Evolutionary conservation across 352 stramenopile genomes (phyloP).

Genomic region (Elongisporangium undulatum): DNA sequence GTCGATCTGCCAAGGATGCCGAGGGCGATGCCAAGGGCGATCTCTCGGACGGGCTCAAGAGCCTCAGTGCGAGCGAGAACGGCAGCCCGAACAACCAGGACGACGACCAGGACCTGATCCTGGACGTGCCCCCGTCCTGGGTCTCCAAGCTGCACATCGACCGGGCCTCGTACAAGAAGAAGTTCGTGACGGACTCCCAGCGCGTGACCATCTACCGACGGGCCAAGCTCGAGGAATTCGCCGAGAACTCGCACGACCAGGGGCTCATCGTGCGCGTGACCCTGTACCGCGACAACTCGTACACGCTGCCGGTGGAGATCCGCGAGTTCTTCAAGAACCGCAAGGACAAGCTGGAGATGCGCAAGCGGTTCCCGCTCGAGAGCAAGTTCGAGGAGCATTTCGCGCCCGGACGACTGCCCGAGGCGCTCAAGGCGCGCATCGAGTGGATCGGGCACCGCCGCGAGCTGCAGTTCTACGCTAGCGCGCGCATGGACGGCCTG

Average conservation of each 20-base stretch:
- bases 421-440: conserved; percentile 70
- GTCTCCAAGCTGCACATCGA: conserved; percentile 73
- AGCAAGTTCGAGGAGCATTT: conserved; percentile 87
- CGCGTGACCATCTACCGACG: conserved; percentile 87
- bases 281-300: conserved; percentile 69
- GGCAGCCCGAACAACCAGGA: conserved; percentile 36
- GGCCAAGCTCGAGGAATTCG: conserved; percentile 93
- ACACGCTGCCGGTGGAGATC: conserved; percentile 84
- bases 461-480: conserved; percentile 91
- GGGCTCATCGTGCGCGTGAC: conserved; percentile 85
- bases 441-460: conserved; percentile 86
- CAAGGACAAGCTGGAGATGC: conserved; percentile 84
- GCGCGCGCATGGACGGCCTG: conserved; percentile 86
- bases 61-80: conserved; percentile 27
- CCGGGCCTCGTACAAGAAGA: conserved; percentile 66
- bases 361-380: conserved; percentile 77
- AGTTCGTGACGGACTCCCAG: conserved; percentile 84
- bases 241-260: conserved; percentile 84
- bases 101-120: conserved; percentile 59
- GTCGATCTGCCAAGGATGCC: conserved; percentile 39
- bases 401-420: conserved; percentile 52
- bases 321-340: conserved; percentile 91
- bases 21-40: conserved; percentile 49
- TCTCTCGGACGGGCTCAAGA: conserved; percentile 58
- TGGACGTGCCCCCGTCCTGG: conserved; percentile 86